Evolutionary conservation across 1,284 basidiomycete genomes (phyloP).

Genomic region (Coniophora puteana): DNA sequence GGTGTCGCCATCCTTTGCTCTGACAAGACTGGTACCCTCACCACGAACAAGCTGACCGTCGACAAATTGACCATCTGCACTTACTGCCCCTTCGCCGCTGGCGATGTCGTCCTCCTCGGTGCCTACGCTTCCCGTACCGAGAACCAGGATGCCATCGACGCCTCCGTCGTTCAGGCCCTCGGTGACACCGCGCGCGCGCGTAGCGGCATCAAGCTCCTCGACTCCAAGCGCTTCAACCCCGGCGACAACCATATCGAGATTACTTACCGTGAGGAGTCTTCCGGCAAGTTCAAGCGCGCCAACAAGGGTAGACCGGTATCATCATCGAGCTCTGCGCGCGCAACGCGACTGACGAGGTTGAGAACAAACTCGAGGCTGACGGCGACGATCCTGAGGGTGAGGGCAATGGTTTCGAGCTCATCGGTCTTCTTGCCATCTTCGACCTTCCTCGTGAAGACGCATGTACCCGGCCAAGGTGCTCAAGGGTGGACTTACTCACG

Average conservation of each 20-base stretch:
- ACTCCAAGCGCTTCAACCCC: conserved; percentile 99
- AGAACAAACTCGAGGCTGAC: conserved; percentile 90
- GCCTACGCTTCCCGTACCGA: conserved; percentile 97
- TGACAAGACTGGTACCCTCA: conserved; percentile 96
- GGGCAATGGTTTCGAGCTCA: conserved; percentile 95
- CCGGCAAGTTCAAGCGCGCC: conserved; percentile 94
- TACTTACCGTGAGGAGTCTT: conserved; percentile 91
- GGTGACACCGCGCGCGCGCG: conserved; percentile 76
- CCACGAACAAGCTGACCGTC: conserved; percentile 99
- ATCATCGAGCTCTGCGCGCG: conserved; percentile 95
- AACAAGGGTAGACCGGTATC: conserved; percentile 99
- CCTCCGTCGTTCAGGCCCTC: conserved; percentile 81
- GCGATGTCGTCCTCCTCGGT: conserved; percentile 90
- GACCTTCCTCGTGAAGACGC: conserved; percentile 97
- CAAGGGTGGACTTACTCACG: conserved; percentile 71
- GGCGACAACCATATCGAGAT: conserved; percentile 99
- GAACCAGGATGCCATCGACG: conserved; percentile 98
- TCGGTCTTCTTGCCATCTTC: conserved; percentile 96
- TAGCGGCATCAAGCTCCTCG: conserved; percentile 90
- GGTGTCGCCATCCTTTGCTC: conserved; percentile 97
- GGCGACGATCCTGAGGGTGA: conserved; percentile 77
- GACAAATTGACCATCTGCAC: conserved; percentile 91
- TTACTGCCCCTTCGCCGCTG: conserved; percentile 85
- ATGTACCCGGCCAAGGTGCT: conserved; percentile 86
- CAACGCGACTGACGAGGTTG: conserved; percentile 92